Evolutionary conservation across 306 rosid genomes (phyloP).

Genomic region (Citrullus mucosospermus): DNA sequence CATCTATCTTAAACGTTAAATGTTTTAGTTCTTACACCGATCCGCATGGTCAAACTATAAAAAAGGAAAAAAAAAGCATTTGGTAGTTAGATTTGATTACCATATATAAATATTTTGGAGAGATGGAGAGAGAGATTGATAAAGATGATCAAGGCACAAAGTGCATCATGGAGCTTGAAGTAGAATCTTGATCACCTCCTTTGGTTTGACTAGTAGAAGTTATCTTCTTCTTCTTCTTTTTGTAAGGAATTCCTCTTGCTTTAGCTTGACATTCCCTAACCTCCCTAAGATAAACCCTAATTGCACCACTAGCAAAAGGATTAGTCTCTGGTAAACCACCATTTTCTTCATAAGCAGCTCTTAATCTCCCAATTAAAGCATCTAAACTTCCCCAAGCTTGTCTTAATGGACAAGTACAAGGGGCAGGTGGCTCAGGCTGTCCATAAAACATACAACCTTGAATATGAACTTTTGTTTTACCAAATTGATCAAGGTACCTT

Average conservation of each 20-base stretch:
- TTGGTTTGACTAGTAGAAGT: slow-evolving; percentile 13
- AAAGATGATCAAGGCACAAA: slow-evolving; percentile 10
- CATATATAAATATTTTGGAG: neutral
- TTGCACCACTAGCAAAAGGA: slow-evolving; percentile 76
- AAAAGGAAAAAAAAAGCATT: too few relatives aligned
- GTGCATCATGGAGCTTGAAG: slow-evolving; percentile 20
- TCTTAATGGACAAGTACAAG: slow-evolving; percentile 78
- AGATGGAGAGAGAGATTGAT: neutral
- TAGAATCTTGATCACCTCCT: slow-evolving; percentile 29
- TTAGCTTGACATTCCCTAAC: slow-evolving; percentile 84
- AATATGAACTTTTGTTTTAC: slow-evolving; percentile 86
- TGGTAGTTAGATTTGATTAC: neutral
- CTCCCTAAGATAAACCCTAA: slow-evolving; percentile 76
- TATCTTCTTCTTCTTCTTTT: slow-evolving; percentile 76
- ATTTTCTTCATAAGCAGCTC: slow-evolving; percentile 95
- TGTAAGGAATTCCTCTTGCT: slow-evolving; percentile 93
- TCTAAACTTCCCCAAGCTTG: slow-evolving; percentile 99
- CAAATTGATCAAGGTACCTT: slow-evolving; percentile 81
- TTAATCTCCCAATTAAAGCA: slow-evolving; percentile 82
- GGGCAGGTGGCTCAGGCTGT: slow-evolving; percentile 91
- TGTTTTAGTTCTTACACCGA: too few relatives aligned
- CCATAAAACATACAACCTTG: slow-evolving; percentile 90
- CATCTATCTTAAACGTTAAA: too few relatives aligned
- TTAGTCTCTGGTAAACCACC: slow-evolving; percentile 71
- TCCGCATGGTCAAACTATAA: too few relatives aligned